phyloP scores from a whole-genome alignment of 2,329 filamentous ascomycete genomes.

The Fusarium torulosum region DNA sequence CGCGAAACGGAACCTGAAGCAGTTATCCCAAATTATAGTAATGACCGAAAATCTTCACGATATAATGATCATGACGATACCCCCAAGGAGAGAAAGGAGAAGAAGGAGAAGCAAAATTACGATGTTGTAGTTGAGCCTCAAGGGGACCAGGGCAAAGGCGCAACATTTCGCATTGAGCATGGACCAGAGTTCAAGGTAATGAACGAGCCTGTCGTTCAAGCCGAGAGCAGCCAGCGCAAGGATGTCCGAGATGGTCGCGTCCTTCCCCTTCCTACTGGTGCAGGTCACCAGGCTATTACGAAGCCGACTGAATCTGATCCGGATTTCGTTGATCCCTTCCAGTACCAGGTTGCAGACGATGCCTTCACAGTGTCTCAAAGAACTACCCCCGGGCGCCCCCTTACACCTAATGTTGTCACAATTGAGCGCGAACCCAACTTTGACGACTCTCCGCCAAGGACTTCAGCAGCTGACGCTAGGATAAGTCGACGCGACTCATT shows the following conservation, averaged over 20 bases:
- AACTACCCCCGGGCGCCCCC: slow-evolving; percentile 56
- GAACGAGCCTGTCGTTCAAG: slow-evolving; percentile 39
- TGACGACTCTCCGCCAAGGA: slow-evolving; percentile 52
- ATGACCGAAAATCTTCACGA: slow-evolving; percentile 51
- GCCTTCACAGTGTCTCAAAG: slow-evolving; percentile 62
- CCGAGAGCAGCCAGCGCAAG: slow-evolving; percentile 44
- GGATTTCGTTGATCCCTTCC: slow-evolving; percentile 67
- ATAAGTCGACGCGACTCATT: slow-evolving; percentile 65
- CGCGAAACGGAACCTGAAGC: slow-evolving; percentile 50
- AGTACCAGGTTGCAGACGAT: slow-evolving; percentile 67
- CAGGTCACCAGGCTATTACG: slow-evolving; percentile 46
- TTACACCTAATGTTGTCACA: slow-evolving; percentile 65
- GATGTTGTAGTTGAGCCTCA: slow-evolving; percentile 46
- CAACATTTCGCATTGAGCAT: slow-evolving; percentile 49
- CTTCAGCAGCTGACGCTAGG: slow-evolving; percentile 51
- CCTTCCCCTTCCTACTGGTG: slow-evolving; percentile 46
- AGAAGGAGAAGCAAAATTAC: slow-evolving; percentile 39
- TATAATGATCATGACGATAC: slow-evolving; percentile 51
- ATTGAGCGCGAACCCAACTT: slow-evolving; percentile 67
- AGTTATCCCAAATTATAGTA: slow-evolving; percentile 48
- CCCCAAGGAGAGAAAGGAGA: slow-evolving; percentile 46
- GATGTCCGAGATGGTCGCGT: slow-evolving; percentile 48
- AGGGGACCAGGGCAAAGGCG: slow-evolving; percentile 44
- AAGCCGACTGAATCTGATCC: slow-evolving; percentile 44
- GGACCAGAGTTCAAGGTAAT: slow-evolving; percentile 48